Evolutionary conservation across 1,139 yeast species (phyloP).

Genomic region (Kluyveromyces sp.): DNA sequence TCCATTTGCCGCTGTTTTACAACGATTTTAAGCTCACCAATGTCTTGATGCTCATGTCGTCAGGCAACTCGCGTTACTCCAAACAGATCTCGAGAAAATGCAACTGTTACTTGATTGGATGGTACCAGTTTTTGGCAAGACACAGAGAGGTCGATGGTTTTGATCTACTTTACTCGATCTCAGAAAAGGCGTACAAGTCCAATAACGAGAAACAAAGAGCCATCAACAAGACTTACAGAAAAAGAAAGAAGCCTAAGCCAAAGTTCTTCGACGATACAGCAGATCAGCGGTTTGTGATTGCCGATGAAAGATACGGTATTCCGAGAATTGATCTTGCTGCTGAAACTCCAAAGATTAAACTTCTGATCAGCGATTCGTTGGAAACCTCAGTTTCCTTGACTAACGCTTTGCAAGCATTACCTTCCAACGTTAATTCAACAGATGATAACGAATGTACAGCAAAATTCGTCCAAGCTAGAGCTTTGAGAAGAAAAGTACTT

Average conservation of each 20-base stretch:
- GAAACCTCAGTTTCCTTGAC: slow-evolving; percentile 66
- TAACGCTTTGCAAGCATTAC: slow-evolving; percentile 56
- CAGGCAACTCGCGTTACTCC: slow-evolving; percentile 18
- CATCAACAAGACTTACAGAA: neutral
- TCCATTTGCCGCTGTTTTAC: slow-evolving; percentile 40
- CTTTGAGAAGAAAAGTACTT: slow-evolving; percentile 67
- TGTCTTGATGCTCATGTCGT: slow-evolving; percentile 49
- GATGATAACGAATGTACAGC: slow-evolving; percentile 54
- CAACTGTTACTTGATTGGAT: slow-evolving; percentile 18
- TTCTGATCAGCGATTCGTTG: slow-evolving; percentile 67
- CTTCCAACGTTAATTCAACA: slow-evolving; percentile 47
- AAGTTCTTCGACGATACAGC: slow-evolving; percentile 44
- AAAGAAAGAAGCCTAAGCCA: slow-evolving; percentile 11
- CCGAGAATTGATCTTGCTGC: slow-evolving; percentile 63
- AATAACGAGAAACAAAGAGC: neutral
- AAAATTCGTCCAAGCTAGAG: slow-evolving; percentile 68
- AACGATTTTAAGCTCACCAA: slow-evolving; percentile 64
- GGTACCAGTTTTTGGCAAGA: slow-evolving; percentile 29
- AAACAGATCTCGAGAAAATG: slow-evolving; percentile 18
- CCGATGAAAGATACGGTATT: slow-evolving; percentile 46
- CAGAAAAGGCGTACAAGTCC: neutral
- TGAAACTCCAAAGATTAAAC: slow-evolving; percentile 68
- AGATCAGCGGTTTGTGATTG: slow-evolving; percentile 31
- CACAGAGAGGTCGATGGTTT: slow-evolving; percentile 8
- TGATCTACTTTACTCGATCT: neutral